Evolutionary conservation across 495 filamentous ascomycete species (phyloP).

Genomic region (Achaetomiella virescens): DNA sequence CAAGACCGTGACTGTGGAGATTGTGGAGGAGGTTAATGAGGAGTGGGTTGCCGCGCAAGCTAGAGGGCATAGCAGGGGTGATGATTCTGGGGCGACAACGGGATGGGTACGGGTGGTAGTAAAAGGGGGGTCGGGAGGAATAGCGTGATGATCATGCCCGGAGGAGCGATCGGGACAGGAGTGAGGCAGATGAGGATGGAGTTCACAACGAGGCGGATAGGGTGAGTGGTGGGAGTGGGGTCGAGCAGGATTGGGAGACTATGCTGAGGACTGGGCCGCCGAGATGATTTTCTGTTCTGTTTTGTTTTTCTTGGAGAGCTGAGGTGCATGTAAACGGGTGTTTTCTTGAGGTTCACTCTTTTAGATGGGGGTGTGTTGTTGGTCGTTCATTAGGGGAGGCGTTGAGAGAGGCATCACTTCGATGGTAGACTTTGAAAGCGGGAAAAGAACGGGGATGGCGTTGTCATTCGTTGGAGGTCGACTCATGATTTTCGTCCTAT

Average conservation of each 20-base stretch:
- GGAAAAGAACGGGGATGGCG: too few species aligned
- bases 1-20: conserved; percentile 37
- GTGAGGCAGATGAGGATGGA: background rate
- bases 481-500: too few species aligned
- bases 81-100: background rate
- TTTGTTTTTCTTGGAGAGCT: background rate
- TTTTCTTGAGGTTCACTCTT: background rate
- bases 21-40: conserved; percentile 30
- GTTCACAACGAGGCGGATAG: background rate
- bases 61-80: background rate
- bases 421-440: background rate
- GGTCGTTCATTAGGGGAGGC: background rate
- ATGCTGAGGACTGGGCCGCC: conserved; percentile 23
- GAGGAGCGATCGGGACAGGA: background rate
- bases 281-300: background rate
- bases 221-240: conserved; percentile 16
- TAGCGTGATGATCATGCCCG: background rate
- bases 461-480: too few species aligned
- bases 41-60: conserved; percentile 10
- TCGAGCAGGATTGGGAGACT: conserved; percentile 26
- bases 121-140: background rate
- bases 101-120: background rate
- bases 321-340: background rate
- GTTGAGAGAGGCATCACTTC: background rate
- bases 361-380: background rate